Percentiles rank a stretch among this genome's conserved stretches.
Evolutionary conservation across 1,284 basidiomycete species (phyloP).

Genomic region (Rhodotorula glutinis): DNA sequence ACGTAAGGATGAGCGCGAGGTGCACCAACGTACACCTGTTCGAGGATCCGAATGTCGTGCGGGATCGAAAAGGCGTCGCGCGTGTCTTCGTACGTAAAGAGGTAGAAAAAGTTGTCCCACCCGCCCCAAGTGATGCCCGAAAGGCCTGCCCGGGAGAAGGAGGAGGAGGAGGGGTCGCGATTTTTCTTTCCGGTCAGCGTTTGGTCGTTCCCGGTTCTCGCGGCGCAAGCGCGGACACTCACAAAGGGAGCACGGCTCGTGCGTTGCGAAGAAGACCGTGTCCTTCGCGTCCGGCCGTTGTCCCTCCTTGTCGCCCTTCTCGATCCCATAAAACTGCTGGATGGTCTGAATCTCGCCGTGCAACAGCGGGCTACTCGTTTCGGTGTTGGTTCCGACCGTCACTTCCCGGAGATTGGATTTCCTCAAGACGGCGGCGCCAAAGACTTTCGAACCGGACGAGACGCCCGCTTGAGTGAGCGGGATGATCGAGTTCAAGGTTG

Average conservation of each 20-base stretch:
- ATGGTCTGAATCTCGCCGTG: constrained; percentile 32
- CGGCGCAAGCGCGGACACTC: not conserved
- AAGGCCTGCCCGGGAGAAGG: constrained; percentile 5
- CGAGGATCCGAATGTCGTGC: constrained; percentile 37
- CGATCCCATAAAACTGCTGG: constrained; percentile 31
- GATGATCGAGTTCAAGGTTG: constrained; percentile 16
- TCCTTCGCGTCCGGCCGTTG: constrained; percentile 21
- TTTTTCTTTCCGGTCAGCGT: not conserved
- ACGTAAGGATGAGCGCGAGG: not conserved
- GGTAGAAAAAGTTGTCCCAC: constrained; percentile 26
- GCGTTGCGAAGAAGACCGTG: constrained; percentile 35
- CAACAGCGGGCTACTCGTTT: constrained; percentile 21
- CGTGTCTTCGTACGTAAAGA: constrained; percentile 39
- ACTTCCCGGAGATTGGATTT: constrained; percentile 1
- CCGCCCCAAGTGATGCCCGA: constrained; percentile 33
- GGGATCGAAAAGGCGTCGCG: constrained; percentile 36
- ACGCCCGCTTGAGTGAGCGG: constrained; percentile 20
- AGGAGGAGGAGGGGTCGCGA: not conserved
- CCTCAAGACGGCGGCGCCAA: constrained; percentile 20
- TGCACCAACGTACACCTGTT: constrained; percentile 18
- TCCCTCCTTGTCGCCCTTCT: not conserved
- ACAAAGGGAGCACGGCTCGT: constrained; percentile 35
- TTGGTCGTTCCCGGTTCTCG: not conserved
- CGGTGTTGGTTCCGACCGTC: constrained; percentile 24
- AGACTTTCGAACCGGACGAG: constrained; percentile 19